Evolutionary conservation across 176 grass and related monocot genomes (phyloP), one percentile per base, ranked within the genome.

Genomic region (Ananas comosus): DNA sequence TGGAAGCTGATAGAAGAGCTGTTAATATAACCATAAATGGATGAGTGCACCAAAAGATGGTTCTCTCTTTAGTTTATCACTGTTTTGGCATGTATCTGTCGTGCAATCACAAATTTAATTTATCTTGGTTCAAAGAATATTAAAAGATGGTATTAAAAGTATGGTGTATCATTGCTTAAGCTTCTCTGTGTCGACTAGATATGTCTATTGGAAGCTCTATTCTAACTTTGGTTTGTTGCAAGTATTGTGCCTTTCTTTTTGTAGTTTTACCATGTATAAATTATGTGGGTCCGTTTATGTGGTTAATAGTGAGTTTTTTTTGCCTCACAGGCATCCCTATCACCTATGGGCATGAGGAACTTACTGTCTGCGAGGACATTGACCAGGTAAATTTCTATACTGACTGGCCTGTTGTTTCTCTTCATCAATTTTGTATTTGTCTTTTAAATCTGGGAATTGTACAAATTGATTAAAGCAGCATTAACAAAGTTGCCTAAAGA

Each of bases 321-420:
- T 63, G 47, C 25, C 18, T 42, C 24, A 54, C 51, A 99, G 94
- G 80, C 91, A 82, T 73, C 94, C 94, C 16, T 93, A n/a, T n/a
- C n/a, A n/a, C n/a, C n/a, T n/a, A 99, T 82, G 94, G 94, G 76
- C 94, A 99, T 64, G 94, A 99, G 88, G 94, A 99, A 81, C 81
- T 99, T 76, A 90, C 87, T 80, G 33, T 99, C 53, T 91, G 94
- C 75, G 94, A 99, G 82, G 94, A 99, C 72, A 80, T 93, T 84
- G 94, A 99, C 73, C 94, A 99, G 90, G 94, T 88, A 61, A 72
- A 57, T 74, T 63, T 83, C 21, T 11, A 71, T 57, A 58, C 22
- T 51, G 13, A 68, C 64, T 80, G 64, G 50, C 65, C 14, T 18
- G 53, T 12, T 56, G 24, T 57, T 72, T n/a, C 33, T 7, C 22